Base-by-base conservation (phyloP, 2,329 filamentous ascomycete species). In the Aureobasidium sp. region DNA sequence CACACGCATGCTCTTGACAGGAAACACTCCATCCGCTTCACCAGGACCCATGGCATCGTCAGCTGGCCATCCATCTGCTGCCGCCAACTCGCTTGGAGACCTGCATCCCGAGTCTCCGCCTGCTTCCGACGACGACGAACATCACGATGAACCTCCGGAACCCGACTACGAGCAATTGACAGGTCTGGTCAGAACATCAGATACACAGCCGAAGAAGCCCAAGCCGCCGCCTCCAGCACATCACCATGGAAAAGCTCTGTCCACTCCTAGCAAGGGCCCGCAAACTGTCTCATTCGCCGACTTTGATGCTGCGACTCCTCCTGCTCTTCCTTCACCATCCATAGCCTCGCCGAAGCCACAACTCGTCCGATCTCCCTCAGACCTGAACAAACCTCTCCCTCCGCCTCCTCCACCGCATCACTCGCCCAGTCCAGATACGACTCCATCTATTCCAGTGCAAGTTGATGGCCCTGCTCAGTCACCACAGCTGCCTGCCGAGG, bases 161-260 rank as follows among this genome's bases (percentile, higher is more conserved):
- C 75, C 75, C 41, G 75, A 76, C 5, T 74, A 77, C 15, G 78
- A 82, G 62, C 36, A 42, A 29, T 63, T 68, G 48, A 64, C 70
- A 10, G 67, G 63, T 15, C 58, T 73, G 20, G 70, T 73, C 46
- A 69, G 68, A 42, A 62, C 64, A n/a, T 66, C 68, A 26, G 69
- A 71, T 47, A 34, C 41, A 27, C 41, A 46, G 10, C 1, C 53
- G 8, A 70, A 70, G 50, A 64, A 70, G 62, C 84, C 83, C 72
- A 83, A 84, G 62, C 87, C 87, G 8, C 88, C 88, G 5, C 87
- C 87, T 5, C 88, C 88, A 2, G 90, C 83, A 69, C 90, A 87
- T 32, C 84, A 87, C 62, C 87, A 90, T 73, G 89, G 89, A 1
- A 90, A 86, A 71, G 78, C 86, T 27, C 86, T 90, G 66, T 13